These are phyloP conservation scores for Mycosphaerelloides madeirae DNA, from an alignment of 2,329 filamentous ascomycete species.

Conservation along the genomic window DNA sequence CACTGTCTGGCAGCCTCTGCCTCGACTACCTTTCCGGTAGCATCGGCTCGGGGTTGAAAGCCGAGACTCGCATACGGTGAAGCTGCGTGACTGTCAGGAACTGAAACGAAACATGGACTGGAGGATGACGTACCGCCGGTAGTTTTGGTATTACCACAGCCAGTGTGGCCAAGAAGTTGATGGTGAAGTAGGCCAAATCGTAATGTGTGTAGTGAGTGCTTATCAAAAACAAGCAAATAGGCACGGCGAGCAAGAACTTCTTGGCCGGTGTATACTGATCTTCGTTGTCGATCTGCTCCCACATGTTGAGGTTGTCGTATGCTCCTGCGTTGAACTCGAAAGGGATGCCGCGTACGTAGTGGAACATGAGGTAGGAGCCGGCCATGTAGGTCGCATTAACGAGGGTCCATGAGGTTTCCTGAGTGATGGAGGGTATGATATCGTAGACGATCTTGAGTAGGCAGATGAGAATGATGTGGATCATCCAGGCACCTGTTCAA, in stretches of 20 bases:
- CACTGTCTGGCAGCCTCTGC: slow-evolving; percentile 2
- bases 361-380: slow-evolving; percentile 98
- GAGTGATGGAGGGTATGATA: slow-evolving; percentile 90
- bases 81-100: slow-evolving; percentile 26
- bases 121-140: slow-evolving; percentile 67
- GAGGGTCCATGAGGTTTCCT: slow-evolving; percentile 97
- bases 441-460: slow-evolving; percentile 95
- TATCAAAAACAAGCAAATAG: slow-evolving; percentile 87
- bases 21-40: slow-evolving; percentile 18
- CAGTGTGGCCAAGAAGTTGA: slow-evolving; percentile 91
- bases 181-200: slow-evolving; percentile 91
- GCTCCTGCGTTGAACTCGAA: slow-evolving; percentile 99
- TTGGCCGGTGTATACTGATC: slow-evolving; percentile 98
- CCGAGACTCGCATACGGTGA: slow-evolving; percentile 34
- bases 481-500: slow-evolving; percentile 83
- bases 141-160: slow-evolving; percentile 94
- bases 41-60: slow-evolving; percentile 32
- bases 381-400: slow-evolving; percentile 99
- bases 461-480: slow-evolving; percentile 89
- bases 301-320: slow-evolving; percentile 99
- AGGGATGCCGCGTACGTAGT: slow-evolving; percentile 94
- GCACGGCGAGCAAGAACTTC: slow-evolving; percentile 93
- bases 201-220: slow-evolving; percentile 99
- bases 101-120: background rate
- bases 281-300: slow-evolving; percentile 99